Percentiles rank a stretch among this genome's conserved stretches.
These are phyloP conservation scores for Jimgerdemannia lactiflua DNA, from an alignment of 192 early-diverging fungal genomes.

Conservation along the genomic window DNA sequence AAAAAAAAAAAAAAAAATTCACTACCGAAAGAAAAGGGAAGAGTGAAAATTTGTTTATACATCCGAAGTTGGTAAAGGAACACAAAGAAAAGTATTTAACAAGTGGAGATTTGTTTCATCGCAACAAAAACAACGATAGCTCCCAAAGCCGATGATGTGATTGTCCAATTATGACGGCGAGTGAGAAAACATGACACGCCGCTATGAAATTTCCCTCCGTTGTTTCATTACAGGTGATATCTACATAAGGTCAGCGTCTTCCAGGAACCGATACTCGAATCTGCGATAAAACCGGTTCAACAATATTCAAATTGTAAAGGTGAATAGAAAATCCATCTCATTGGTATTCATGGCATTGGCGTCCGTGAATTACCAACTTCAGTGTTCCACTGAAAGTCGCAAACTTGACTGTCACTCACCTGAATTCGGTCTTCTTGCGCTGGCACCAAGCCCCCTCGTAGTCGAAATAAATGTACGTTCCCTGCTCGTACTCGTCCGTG, in stretches of 20 bases:
- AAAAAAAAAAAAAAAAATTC: too few relatives aligned
- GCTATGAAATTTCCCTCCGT: neutral
- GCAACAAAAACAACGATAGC: neutral
- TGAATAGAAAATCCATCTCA: too few relatives aligned
- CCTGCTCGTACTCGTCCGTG: slow-evolving; percentile 96
- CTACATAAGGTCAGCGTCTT: slow-evolving; percentile 67
- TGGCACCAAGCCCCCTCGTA: slow-evolving; percentile 97
- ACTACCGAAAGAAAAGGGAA: too few relatives aligned
- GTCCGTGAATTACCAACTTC: neutral
- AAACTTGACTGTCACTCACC: slow-evolving; percentile 33
- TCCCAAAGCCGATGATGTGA: neutral
- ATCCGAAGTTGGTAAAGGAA: neutral
- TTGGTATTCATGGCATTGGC: too few relatives aligned
- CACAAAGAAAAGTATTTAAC: neutral
- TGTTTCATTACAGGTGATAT: slow-evolving; percentile 12
- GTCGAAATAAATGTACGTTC: slow-evolving; percentile 99
- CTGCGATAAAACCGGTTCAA: slow-evolving; percentile 25
- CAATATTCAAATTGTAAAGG: neutral
- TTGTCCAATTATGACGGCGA: neutral
- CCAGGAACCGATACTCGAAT: slow-evolving; percentile 87
- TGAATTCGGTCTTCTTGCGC: slow-evolving; percentile 94
- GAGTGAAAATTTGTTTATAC: neutral
- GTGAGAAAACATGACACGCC: neutral
- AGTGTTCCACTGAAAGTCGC: neutral
- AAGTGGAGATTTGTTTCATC: neutral